phyloP scores from a whole-genome alignment of 208 protist genomes.

The Vickermania ingenoplastis region DNA sequence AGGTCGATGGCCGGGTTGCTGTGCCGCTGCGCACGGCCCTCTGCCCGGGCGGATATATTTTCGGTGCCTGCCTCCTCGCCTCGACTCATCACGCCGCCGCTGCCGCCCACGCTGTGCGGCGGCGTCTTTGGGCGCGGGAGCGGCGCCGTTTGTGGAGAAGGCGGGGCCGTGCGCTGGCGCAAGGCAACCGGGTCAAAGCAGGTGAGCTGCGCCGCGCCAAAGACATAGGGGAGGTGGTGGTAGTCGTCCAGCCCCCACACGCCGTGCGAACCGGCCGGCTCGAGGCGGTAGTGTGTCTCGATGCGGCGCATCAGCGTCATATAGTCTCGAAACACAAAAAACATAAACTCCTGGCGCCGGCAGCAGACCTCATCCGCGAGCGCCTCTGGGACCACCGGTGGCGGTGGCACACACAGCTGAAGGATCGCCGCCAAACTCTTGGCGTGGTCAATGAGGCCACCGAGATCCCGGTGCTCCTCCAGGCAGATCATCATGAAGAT shows the following conservation, averaged over 20 bases:
- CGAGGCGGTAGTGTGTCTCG: slow-evolving; percentile 84
- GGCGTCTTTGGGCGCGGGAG: not conserved
- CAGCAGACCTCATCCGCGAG: slow-evolving; percentile 6
- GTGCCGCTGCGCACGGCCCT: not conserved
- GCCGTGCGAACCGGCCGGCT: slow-evolving; percentile 97
- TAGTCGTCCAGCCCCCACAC: slow-evolving; percentile 99
- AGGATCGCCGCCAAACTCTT: slow-evolving; percentile 8
- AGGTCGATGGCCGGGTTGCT: no score
- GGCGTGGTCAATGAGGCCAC: slow-evolving; percentile 10
- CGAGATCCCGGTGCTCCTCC: slow-evolving; percentile 50
- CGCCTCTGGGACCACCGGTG: slow-evolving; percentile 3
- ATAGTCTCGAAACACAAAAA: slow-evolving; percentile 90
- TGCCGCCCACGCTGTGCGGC: not conserved
- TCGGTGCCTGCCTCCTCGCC: slow-evolving; percentile 7
- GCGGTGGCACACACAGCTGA: slow-evolving; percentile 19
- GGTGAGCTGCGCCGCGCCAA: slow-evolving; percentile 93
- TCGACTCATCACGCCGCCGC: no score
- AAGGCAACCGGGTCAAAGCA: slow-evolving; percentile 20
- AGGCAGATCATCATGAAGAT: slow-evolving; percentile 89
- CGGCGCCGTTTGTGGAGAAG: no score
- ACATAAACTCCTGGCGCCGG: slow-evolving; percentile 72
- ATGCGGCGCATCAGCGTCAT: slow-evolving; percentile 85
- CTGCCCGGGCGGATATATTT: no score
- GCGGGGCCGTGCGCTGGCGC: no score
- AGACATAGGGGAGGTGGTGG: slow-evolving; percentile 97